These are phyloP conservation scores for Protostelium mycophagum DNA, from an alignment of 78 protist genomes.

Conservation along the genomic window DNA sequence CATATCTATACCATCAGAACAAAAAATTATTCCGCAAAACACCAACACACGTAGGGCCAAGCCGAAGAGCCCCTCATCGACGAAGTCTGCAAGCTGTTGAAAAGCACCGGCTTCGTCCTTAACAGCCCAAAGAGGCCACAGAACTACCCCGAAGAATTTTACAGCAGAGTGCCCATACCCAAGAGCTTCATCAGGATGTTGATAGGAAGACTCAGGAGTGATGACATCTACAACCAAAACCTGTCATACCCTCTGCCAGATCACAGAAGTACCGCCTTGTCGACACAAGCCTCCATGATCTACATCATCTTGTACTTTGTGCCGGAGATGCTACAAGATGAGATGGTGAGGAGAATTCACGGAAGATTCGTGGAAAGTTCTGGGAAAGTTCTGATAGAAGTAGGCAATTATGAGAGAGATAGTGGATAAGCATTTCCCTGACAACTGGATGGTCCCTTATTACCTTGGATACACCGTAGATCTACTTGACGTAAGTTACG, in stretches of 20 bases:
- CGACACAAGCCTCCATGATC: conserved; percentile 92
- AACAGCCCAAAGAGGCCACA: conserved; percentile 44
- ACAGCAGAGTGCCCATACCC: conserved; percentile 58
- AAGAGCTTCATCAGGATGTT: conserved; percentile 77
- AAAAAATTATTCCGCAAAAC: too few relatives aligned
- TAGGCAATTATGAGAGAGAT: conserved; percentile 94
- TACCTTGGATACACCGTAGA: conserved; percentile 94
- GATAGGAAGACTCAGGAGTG: conserved; percentile 87
- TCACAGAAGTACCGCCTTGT: conserved; percentile 94
- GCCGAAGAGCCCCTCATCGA: conserved; percentile 76
- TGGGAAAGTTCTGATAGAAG: conserved; percentile 20
- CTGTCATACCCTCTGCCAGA: conserved; percentile 92
- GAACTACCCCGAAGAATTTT: conserved; percentile 89
- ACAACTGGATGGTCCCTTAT: conserved; percentile 93
- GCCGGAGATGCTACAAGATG: conserved; percentile 78
- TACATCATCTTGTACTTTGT: conserved; percentile 91
- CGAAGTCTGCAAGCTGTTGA: conserved; percentile 81
- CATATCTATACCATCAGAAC: too few relatives aligned
- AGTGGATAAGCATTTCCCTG: conserved; percentile 94
- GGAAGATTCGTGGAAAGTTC: too few relatives aligned
- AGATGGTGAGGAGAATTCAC: conserved; percentile 21
- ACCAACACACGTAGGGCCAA: conserved; percentile 51
- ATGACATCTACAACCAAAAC: conserved; percentile 89
- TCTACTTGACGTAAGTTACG: conserved; percentile 74
- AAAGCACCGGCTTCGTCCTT: conserved; percentile 81